Evolutionary conservation across 768 basidiomycete species (phyloP), one percentile per base, ranked within the genome.

Genomic region (Rhodocollybia butyracea): DNA sequence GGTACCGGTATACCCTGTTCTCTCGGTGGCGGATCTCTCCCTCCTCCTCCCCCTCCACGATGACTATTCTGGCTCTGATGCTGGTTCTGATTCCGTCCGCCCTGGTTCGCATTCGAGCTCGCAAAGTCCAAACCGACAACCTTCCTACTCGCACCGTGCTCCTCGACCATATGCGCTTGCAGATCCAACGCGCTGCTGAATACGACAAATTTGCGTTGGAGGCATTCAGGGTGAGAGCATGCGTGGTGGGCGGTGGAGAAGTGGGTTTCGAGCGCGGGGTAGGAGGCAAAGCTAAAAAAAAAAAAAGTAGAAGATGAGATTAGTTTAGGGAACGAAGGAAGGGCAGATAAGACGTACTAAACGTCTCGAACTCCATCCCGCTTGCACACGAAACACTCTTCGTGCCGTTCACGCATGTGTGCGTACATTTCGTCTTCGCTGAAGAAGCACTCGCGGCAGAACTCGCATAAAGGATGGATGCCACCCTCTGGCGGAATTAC

Each of bases 361-460:
- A 94, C 84, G 68, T 94, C 84, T 60, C 81, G 76, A 38, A 91
- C 62, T 6, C 88, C 93, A 54, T 87, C 81, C 27, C 88, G 80
- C 66, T 92, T 93, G 70, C 97, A 99, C 13, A 99, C 69, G 61
- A 97, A 97, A 67, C 96, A 98, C 64, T 98, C 95, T 69, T 99
- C 96, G 71, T 99, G 96, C 46, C 76, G 77, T 65, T 94, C 88
- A 50, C 95, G 83, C 87, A 98, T 91, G 68, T 99, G 97, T 22
- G 85, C 75, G 67, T 86, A 97, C n/a, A 98, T 73, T 63, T 94
- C 94, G 64, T 98, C 96, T 53, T 88, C 87, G n/a, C 87, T 75
- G 66, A 95, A 97, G 78, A 89, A 94, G 62, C 90, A 94, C 61
- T 93, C 89, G n/a, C 82, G 83, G 63, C 94, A 97, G 68, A 98